Base-by-base conservation (phyloP, 2,329 filamentous ascomycete genomes). In the Alternaria sp. region DNA sequence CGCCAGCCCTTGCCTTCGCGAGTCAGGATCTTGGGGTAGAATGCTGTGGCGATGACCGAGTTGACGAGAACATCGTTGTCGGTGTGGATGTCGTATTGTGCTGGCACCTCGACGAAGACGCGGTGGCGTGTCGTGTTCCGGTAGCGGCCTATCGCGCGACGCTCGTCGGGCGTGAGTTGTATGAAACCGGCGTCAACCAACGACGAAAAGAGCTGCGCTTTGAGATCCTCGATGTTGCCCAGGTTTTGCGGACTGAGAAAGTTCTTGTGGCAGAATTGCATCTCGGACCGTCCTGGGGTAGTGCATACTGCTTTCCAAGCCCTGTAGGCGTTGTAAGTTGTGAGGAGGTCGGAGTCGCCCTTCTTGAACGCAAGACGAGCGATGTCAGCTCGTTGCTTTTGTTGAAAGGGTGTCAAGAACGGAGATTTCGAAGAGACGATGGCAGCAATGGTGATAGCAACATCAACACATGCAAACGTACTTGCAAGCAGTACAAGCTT, bases 351-450 rank as follows among this genome's bases (percentile, higher is more conserved):
- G 0, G 96, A 98, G 78, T 97, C 93, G 21, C 93, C 88, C 71
- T 91, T 89, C 66, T 91, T 91, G 82, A 97, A 99, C 5, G 88
- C 88, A 61, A 91, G 86, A 3, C 93, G 88, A 1, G 93, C 91
- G 21, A 90, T 88, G 70, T 97, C 92, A 37, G 93, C 93, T 75
- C 97, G 93, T 44, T 89, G 87, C 55, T 92, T 90, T 50, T 94
- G 91, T 3, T 93, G 92, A 78, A 97, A 93, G 0, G 94, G 92
- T 3, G 92, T 91, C 1, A 95, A 87, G 78, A 98, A 98, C 0
- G 95, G 96, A 0, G 94, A 97, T 77, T 98, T 99, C 26, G 94
- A 96, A 2, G 94, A 97, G 1, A 99, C 82, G 25, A 97, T 95
- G 8, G 96, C 95, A 7, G 96, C 96, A 60, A 96, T 92, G 3